phyloP scores from a whole-genome alignment of 2,329 filamentous ascomycete genomes.

The Fusarium torulosum region DNA sequence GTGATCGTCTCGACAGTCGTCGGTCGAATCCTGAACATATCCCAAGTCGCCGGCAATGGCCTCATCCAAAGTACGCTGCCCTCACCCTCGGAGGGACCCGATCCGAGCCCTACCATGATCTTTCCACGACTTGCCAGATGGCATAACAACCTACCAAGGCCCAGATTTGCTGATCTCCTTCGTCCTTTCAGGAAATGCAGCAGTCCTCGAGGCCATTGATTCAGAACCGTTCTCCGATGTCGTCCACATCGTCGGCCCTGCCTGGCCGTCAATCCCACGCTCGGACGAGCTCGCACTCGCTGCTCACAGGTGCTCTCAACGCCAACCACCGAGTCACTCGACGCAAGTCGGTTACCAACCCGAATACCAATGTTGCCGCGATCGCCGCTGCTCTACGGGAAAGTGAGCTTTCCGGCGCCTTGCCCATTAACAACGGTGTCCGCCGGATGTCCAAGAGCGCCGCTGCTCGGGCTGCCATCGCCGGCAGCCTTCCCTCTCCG shows the following conservation, averaged over 20 bases:
- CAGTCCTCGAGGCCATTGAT: conserved; percentile 75
- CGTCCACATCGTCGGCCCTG: conserved; percentile 70
- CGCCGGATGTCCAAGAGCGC: conserved; percentile 77
- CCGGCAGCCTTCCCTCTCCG: conserved; percentile 71
- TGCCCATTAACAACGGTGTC: conserved; percentile 68
- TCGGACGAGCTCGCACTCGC: conserved; percentile 84
- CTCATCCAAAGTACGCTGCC: conserved; percentile 69
- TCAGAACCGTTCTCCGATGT: conserved; percentile 71
- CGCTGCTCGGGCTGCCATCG: conserved; percentile 64
- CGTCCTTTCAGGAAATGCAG: conserved; percentile 68
- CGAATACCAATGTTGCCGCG: conserved; percentile 78
- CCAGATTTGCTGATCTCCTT: conserved; percentile 53
- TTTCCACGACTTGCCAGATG: conserved; percentile 50
- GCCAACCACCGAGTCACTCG: conserved; percentile 87
- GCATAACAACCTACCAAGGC: conserved; percentile 48
- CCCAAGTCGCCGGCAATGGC: conserved; percentile 65
- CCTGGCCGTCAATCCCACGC: conserved; percentile 72
- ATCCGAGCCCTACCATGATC: conserved; percentile 43
- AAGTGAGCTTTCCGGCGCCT: conserved; percentile 67
- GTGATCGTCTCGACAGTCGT: conserved; percentile 51
- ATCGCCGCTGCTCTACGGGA: conserved; percentile 80
- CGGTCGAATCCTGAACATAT: conserved; percentile 53
- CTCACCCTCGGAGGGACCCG: conserved; percentile 41
- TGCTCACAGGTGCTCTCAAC: conserved; percentile 82
- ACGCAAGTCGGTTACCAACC: conserved; percentile 90